Evolutionary conservation across 495 filamentous ascomycete species (phyloP), one percentile per base, ranked within the genome.

Genomic region (Penicillium desertorum): DNA sequence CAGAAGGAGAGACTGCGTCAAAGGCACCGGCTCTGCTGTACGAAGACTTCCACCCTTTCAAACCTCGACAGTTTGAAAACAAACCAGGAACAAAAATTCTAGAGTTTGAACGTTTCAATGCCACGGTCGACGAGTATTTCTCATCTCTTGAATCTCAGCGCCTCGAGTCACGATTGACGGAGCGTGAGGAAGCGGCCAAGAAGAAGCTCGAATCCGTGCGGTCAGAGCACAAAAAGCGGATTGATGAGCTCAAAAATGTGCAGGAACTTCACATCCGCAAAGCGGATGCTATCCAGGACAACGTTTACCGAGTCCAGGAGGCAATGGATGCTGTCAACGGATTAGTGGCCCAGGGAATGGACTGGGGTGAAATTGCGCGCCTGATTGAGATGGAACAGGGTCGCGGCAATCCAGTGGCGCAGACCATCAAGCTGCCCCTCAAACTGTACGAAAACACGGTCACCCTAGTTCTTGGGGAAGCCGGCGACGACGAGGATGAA

Each of bases 141-240:
- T 98, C 94, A 1, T 96, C 92, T 0, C 83, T 98, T 19, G 94
- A 98, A 71, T 90, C 91, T 0, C 94, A 97, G 69, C 96, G 90
- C 63, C 81, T 98, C 10, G 88, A 93, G 70, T 93, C 90, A 0
- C 76, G 85, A 14, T 74, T 98, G 22, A 83, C 82, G 25, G 94
- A 96, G 65, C 83, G 86, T 12, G 91, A 98, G 68, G 82, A 87
- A 29, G 79, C 80, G 12, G 94, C 94, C 4, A 89, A 86, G 72
- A 83, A 81, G 59, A 96, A 92, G 66, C 76, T 98, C 14, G 89
- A 95, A 20, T 79, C 86, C 16, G 90, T 92, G 17, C 82, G 86
- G 51, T 77, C 85, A 39, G 93, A 96, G 54, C 94, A 98, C 59
- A 80, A 80, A 20, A 90, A 89, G 63, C 84, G 92, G 3, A 83